phyloP scores from a whole-genome alignment of 2,329 filamentous ascomycete genomes.

The Aplosporella prunicola region DNA sequence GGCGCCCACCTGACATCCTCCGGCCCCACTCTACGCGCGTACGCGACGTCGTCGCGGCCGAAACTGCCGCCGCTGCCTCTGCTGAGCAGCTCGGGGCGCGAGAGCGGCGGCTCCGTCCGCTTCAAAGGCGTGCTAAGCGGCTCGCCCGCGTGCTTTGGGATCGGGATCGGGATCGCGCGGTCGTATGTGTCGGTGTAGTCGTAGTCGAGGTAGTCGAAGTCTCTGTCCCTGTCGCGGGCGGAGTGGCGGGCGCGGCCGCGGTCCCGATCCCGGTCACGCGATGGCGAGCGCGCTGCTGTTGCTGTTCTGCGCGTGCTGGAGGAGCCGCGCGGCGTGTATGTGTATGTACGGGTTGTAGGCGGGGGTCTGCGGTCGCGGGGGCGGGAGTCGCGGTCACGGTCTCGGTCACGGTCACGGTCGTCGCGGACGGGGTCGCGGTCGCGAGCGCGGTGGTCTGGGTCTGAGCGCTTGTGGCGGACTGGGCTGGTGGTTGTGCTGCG shows the following conservation, averaged over 20 bases:
- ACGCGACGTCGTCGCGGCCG: slow-evolving; percentile 23
- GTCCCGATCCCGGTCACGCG: neutral
- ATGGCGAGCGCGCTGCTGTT: too few relatives aligned
- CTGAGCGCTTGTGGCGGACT: too few relatives aligned
- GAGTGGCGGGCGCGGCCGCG: slow-evolving; percentile 8
- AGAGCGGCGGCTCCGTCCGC: slow-evolving; percentile 17
- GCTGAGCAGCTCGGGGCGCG: slow-evolving; percentile 4
- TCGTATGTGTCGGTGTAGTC: slow-evolving; percentile 19
- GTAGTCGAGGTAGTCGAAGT: slow-evolving; percentile 19
- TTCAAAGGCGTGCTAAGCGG: too few relatives aligned
- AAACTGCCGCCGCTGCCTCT: slow-evolving; percentile 19
- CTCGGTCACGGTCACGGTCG: neutral
- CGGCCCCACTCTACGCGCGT: slow-evolving; percentile 20
- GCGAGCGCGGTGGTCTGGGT: too few relatives aligned
- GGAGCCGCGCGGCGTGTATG: neutral
- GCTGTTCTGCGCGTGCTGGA: neutral
- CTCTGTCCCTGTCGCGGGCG: slow-evolving; percentile 14
- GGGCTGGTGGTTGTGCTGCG: too few relatives aligned
- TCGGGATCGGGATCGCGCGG: slow-evolving; percentile 8
- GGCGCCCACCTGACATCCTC: slow-evolving; percentile 32
- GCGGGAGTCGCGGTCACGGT: neutral
- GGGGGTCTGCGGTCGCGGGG: neutral
- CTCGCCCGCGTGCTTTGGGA: slow-evolving; percentile 19
- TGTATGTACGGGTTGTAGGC: neutral
- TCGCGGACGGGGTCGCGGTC: too few relatives aligned